Percentiles rank a stretch among this genome's conserved stretches.
Conservation (phyloP, 148 eudicot genomes). For the Polygonum aviculare region DNA sequence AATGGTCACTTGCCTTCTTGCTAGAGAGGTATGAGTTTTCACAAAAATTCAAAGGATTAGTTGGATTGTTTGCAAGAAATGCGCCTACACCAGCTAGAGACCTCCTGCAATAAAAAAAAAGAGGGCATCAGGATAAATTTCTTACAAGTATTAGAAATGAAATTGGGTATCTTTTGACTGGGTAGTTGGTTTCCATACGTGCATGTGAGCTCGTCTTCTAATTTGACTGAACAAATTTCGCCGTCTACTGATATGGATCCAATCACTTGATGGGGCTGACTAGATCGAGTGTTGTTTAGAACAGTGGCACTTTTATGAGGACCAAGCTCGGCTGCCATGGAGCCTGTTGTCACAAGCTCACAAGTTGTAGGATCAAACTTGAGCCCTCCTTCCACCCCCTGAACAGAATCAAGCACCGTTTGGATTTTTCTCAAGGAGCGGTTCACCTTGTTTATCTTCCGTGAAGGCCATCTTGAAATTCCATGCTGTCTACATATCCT, state of each 20-base stretch:
- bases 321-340: constrained; percentile 36
- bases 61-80: background rate
- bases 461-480: constrained; percentile 94
- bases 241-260: constrained; percentile 16
- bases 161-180: background rate
- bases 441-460: constrained; percentile 90
- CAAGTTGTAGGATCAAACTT: constrained; percentile 69
- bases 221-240: constrained; percentile 30
- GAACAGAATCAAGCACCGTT: constrained; percentile 76
- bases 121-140: background rate
- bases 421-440: constrained; percentile 79
- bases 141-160: background rate
- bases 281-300: constrained; percentile 13
- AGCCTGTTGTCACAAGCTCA: constrained; percentile 49
- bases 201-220: constrained; percentile 31
- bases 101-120: background rate
- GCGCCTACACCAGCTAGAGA: background rate
- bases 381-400: constrained; percentile 82
- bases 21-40: background rate
- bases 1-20: background rate
- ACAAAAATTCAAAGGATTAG: background rate
- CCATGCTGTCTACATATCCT: constrained; percentile 94
- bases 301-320: constrained; percentile 17
- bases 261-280: constrained; percentile 14
- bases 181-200: constrained; percentile 16